Conservation (phyloP, 306 rosid species). For the Acacia crassicarpa region DNA sequence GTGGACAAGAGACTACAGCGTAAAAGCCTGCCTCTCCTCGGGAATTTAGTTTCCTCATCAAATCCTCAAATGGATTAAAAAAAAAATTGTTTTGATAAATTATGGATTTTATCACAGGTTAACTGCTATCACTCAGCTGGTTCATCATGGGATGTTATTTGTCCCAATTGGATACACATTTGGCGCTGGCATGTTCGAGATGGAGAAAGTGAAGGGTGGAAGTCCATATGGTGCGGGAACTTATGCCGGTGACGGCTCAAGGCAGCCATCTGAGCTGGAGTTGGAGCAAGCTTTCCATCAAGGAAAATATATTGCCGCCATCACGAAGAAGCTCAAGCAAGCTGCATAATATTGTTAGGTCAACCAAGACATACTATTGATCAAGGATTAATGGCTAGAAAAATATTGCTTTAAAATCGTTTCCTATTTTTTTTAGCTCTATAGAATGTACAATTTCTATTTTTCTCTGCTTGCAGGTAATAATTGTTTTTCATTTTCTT, state of each 20-base stretch:
- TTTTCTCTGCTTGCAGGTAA: conserved; percentile 48
- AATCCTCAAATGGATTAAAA: not conserved
- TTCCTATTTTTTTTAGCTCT: conserved; percentile 46
- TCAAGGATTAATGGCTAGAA: conserved; percentile 16
- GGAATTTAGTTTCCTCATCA: not conserved
- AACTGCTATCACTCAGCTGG: conserved; percentile 96
- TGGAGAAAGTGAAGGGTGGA: conserved; percentile 94
- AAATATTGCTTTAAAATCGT: conserved; percentile 39
- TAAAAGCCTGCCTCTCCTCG: conserved; percentile 40
- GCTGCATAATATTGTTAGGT: conserved; percentile 47
- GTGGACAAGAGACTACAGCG: conserved; percentile 99
- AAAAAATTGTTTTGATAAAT: not conserved
- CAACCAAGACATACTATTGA: conserved; percentile 33
- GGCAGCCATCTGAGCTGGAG: conserved; percentile 84
- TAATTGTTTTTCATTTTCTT: conserved; percentile 29
- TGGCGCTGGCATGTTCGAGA: conserved; percentile 95
- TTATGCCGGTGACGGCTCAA: conserved; percentile 87
- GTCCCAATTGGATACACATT: conserved; percentile 93
- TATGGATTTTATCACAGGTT: conserved; percentile 49
- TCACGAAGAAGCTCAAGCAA: conserved; percentile 94
- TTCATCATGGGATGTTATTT: conserved; percentile 90
- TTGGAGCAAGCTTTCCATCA: conserved; percentile 91
- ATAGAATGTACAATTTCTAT: conserved; percentile 33
- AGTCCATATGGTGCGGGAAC: conserved; percentile 98
- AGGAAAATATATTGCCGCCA: conserved; percentile 80